These are phyloP conservation scores for Cladophialophora exuberans DNA, from an alignment of 2,329 filamentous ascomycete species.

Conservation along the genomic window DNA sequence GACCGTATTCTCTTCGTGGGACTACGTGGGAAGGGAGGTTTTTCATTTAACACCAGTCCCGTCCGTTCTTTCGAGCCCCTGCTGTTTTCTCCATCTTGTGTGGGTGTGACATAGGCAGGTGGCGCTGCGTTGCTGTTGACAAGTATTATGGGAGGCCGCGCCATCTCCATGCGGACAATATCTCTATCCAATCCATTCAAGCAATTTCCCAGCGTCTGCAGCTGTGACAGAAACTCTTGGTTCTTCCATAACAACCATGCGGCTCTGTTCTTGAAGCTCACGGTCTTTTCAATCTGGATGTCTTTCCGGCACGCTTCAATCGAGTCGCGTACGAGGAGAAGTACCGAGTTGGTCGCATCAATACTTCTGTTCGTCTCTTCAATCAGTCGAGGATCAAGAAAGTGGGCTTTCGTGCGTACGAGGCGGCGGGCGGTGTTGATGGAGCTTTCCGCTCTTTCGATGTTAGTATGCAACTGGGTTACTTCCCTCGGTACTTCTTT, in stretches of 20 bases:
- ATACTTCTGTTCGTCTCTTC: neutral
- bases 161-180: conserved; percentile 8
- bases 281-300: conserved; percentile 4
- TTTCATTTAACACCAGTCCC: neutral
- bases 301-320: conserved; percentile 11
- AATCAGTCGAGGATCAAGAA: neutral
- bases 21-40: conserved; percentile 2
- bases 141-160: neutral
- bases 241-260: conserved; percentile 12
- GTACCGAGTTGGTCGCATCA: neutral
- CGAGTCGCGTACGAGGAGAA: conserved; percentile 2
- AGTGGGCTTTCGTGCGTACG: neutral
- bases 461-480: conserved; percentile 5
- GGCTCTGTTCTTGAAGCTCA: conserved; percentile 1
- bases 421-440: conserved; percentile 7
- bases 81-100: neutral
- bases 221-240: conserved; percentile 5
- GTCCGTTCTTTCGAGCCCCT: neutral
- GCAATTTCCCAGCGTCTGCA: conserved; percentile 4
- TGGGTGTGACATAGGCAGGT: neutral
- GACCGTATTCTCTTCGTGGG: conserved; percentile 1
- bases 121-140: neutral
- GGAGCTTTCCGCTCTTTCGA: conserved; percentile 2
- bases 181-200: conserved; percentile 6
- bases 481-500: conserved; percentile 11